phyloP scores from a whole-genome alignment of 352 stramenopile species.

The Saprolegnia diclina region DNA sequence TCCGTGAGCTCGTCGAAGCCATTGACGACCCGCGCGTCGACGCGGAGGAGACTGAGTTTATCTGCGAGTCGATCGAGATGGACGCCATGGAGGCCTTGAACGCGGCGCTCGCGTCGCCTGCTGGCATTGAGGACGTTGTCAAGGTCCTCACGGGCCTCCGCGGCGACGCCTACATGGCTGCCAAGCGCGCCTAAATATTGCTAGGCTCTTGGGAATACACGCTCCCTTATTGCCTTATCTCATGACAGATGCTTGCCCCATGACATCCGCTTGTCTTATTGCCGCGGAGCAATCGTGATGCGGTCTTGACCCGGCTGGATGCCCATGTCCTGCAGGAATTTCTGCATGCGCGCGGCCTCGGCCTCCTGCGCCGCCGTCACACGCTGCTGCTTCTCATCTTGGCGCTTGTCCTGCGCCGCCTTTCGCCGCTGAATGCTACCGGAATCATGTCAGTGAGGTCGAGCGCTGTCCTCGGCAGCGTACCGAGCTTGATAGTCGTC shows the following conservation, averaged over 20 bases:
- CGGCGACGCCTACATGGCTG: conserved; percentile 20
- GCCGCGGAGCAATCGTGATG: conserved; percentile 58
- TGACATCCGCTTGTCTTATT: conserved; percentile 17
- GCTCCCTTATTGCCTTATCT: no score
- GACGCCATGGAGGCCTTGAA: conserved; percentile 62
- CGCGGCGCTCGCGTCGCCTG: conserved; percentile 47
- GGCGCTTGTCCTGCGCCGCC: conserved; percentile 38
- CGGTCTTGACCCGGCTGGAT: conserved; percentile 37
- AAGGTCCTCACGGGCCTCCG: conserved; percentile 16
- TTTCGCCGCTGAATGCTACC: conserved; percentile 39
- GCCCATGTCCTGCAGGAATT: conserved; percentile 68
- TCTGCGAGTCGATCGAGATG: conserved; percentile 69
- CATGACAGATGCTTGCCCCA: no score
- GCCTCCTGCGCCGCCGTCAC: conserved; percentile 47
- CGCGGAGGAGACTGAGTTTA: conserved; percentile 64
- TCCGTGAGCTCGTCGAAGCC: conserved; percentile 67
- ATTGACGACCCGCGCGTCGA: conserved; percentile 63
- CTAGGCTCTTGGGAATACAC: no score
- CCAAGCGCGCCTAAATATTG: conserved; percentile 16
- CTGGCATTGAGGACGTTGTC: conserved; percentile 47
- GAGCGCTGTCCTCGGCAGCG: no score
- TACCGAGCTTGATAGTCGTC: conserved; percentile 25
- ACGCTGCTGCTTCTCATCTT: conserved; percentile 37
- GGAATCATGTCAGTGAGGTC: not conserved
- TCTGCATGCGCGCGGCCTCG: conserved; percentile 65